Evolutionary conservation across 257 asterid genomes (phyloP).

Genomic region (Solanum bulbocastanum): DNA sequence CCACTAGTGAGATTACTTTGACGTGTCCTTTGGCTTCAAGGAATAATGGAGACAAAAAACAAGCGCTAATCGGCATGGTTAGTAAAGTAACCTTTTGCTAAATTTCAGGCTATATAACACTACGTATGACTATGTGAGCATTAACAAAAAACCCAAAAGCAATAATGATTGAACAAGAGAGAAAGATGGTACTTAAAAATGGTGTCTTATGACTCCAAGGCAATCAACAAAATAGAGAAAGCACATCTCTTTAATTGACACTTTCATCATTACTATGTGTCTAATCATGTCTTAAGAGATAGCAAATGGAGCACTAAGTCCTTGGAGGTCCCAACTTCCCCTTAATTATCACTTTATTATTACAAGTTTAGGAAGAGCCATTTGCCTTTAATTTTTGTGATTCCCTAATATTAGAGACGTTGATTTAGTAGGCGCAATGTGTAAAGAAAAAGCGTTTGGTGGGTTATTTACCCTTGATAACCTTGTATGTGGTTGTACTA

Average conservation of each 20-base stretch:
- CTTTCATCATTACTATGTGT: conserved; percentile 22
- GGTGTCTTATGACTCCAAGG: conserved; percentile 9
- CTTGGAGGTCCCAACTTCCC: neutral
- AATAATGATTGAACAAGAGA: neutral
- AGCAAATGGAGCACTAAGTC: conserved; percentile 28
- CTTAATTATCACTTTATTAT: neutral
- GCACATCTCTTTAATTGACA: neutral
- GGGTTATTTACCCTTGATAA: neutral
- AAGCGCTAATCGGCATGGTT: neutral
- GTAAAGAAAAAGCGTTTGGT: fast-evolving
- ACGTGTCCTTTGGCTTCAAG: neutral
- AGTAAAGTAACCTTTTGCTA: neutral
- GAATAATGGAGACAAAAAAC: neutral
- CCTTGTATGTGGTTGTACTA: neutral
- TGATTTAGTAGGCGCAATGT: neutral
- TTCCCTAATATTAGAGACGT: neutral
- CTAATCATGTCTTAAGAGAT: conserved; percentile 17
- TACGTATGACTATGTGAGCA: neutral
- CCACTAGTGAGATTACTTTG: neutral
- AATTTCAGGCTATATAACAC: neutral
- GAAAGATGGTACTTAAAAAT: neutral
- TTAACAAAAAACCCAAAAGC: neutral
- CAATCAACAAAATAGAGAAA: conserved; percentile 9
- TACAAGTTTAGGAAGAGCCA: neutral
- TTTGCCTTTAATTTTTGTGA: neutral